Evolutionary conservation across 345 rosid genomes (phyloP), one percentile per base, ranked within the genome.

Genomic region (Luvunga scandens): DNA sequence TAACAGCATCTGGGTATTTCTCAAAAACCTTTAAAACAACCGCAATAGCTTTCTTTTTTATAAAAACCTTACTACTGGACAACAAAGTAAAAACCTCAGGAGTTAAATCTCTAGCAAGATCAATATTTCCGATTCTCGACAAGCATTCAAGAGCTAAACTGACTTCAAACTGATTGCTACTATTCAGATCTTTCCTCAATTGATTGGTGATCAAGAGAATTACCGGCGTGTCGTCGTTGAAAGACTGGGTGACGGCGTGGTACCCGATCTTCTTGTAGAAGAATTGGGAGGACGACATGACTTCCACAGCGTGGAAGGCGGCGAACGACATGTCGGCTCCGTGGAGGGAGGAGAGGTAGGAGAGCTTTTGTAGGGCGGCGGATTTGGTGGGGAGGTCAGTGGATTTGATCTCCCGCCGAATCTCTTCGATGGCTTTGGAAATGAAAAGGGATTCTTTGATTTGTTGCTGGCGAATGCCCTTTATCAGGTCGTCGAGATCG

Each of bases 271-370:
- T 90, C 84, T 96, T 96, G 64, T 90, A 91, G 61, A 84, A 61
- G 79, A 96, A 96, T 25, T 87, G 86, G 21, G 95, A 80, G 13
- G 95, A 96, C 2, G 98, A 94, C 36, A 92, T 85, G 79, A 94
- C 92, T 80, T 96, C 99, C 6, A 96, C 81, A 81, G 97, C 97
- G 82, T 93, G 91, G 72, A 94, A 96, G 22, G 94, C 82, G 2
- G 97, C 98, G 91, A 95, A 94, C 8, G 98, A 84, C 97, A 94
- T 90, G 83, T 96, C 98, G 78, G 78, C 80, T 78, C 85, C 90
- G 80, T 90, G 83, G 81, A 96, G 86, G 28, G 97, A 86, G 77
- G 85, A 85, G 83, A 96, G 94, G 82, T 91, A 96, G 6, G 93
- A 80, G 59, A 96, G 97, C 81, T 96, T 96, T 75, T 90, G 93